These are phyloP conservation scores for Boletus reticulatus DNA, from an alignment of 768 basidiomycete genomes.

Conservation along the genomic window DNA sequence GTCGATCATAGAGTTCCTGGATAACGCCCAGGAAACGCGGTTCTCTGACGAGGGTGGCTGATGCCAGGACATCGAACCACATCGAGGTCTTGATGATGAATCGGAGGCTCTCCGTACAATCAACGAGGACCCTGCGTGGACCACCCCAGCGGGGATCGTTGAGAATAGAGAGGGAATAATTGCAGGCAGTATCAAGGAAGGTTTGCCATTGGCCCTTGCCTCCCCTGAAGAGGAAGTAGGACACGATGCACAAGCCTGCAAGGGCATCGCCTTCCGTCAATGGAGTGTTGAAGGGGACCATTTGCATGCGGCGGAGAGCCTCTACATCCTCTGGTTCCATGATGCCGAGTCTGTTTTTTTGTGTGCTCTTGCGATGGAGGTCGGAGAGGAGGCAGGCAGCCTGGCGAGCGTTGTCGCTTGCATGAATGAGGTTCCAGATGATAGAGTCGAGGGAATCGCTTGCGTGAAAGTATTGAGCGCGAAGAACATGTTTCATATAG, in stretches of 20 bases:
- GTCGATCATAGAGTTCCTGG: slow-evolving; percentile 48
- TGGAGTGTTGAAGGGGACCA: slow-evolving; percentile 17
- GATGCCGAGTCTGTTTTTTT: slow-evolving; percentile 20
- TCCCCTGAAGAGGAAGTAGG: slow-evolving; percentile 75
- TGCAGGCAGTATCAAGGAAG: slow-evolving; percentile 62
- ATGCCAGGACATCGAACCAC: slow-evolving; percentile 86
- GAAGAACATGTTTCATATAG: slow-evolving; percentile 63
- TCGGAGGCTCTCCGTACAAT: slow-evolving; percentile 48
- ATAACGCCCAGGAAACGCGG: slow-evolving; percentile 61
- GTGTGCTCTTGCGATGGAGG: slow-evolving; percentile 43
- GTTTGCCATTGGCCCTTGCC: slow-evolving; percentile 66
- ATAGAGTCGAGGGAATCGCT: slow-evolving; percentile 44
- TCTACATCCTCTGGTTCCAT: slow-evolving; percentile 24
- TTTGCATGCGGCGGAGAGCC: slow-evolving; percentile 26
- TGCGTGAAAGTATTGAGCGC: slow-evolving; percentile 68
- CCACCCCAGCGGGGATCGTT: slow-evolving; percentile 34
- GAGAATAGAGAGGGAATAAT: slow-evolving; percentile 53
- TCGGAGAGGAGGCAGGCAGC: slow-evolving; percentile 63
- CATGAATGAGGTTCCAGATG: slow-evolving; percentile 52
- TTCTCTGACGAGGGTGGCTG: slow-evolving; percentile 58
- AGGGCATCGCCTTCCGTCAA: slow-evolving; percentile 68
- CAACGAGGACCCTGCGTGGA: slow-evolving; percentile 44
- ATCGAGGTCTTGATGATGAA: slow-evolving; percentile 83
- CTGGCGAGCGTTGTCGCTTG: slow-evolving; percentile 45
- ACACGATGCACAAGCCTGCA: slow-evolving; percentile 73